Evolutionary conservation across 306 rosid genomes (phyloP).

Genomic region (Glycine tomentella): DNA sequence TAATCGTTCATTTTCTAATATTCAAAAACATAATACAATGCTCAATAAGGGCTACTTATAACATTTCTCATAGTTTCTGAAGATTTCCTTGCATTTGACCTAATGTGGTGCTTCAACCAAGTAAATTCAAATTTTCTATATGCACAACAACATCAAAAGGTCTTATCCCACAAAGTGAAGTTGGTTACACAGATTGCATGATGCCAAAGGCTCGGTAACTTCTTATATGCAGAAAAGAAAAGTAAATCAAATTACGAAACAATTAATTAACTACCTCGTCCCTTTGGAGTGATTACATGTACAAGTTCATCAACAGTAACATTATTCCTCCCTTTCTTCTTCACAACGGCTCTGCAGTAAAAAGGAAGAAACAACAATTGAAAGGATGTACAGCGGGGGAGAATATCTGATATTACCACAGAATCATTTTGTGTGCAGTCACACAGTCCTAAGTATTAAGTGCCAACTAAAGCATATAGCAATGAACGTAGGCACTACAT

Average conservation of each 20-base stretch:
- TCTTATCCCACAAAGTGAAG: background rate
- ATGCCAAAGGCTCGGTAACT: background rate
- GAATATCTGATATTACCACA: background rate
- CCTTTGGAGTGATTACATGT: slow-evolving; percentile 87
- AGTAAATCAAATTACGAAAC: background rate
- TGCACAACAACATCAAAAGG: background rate
- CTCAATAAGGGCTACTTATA: slow-evolving; percentile 3
- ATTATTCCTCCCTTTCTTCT: slow-evolving; percentile 87
- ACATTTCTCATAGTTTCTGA: slow-evolving; percentile 14
- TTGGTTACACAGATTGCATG: background rate
- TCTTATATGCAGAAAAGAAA: slow-evolving; percentile 4
- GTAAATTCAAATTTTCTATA: slow-evolving; percentile 13
- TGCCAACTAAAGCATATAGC: slow-evolving; percentile 26
- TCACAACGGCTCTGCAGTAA: slow-evolving; percentile 65
- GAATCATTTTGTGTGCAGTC: slow-evolving; percentile 1
- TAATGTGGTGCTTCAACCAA: slow-evolving; percentile 12
- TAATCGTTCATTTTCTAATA: slow-evolving; percentile 6
- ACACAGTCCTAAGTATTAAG: background rate
- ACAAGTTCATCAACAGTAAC: slow-evolving; percentile 88
- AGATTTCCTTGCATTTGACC: slow-evolving; percentile 1
- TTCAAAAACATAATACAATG: background rate
- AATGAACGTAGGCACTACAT: slow-evolving; percentile 6
- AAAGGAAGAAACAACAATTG: slow-evolving; percentile 23
- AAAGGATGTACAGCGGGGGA: background rate
- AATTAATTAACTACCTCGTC: slow-evolving; percentile 65